phyloP scores from a whole-genome alignment of 2,329 filamentous ascomycete genomes.

The Eutypella sp. region DNA sequence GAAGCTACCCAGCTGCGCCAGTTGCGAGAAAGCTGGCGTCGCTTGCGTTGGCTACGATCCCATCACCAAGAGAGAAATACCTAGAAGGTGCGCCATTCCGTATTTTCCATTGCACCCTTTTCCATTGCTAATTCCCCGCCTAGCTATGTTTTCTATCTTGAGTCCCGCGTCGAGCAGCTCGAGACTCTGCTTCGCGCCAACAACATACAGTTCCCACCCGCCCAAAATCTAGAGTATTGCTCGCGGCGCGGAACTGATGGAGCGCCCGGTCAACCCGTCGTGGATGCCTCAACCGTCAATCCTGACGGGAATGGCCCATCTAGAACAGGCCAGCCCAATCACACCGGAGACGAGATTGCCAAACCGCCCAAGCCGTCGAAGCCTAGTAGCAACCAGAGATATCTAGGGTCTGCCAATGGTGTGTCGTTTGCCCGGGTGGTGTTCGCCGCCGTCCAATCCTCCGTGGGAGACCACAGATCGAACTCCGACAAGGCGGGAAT shows the following conservation, averaged over 20 bases:
- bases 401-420: slow-evolving; percentile 79
- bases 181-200: slow-evolving; percentile 69
- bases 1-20: slow-evolving; percentile 81
- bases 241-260: slow-evolving; percentile 42
- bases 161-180: slow-evolving; percentile 78
- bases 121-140: slow-evolving; percentile 5
- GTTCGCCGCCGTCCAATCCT: slow-evolving; percentile 83
- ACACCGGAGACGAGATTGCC: slow-evolving; percentile 44
- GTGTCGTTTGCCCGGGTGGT: slow-evolving; percentile 94
- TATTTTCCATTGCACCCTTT: too few species aligned
- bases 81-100: slow-evolving; percentile 82
- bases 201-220: slow-evolving; percentile 66
- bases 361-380: slow-evolving; percentile 37
- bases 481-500: slow-evolving; percentile 61
- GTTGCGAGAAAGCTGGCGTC: slow-evolving; percentile 87
- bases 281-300: slow-evolving; percentile 27
- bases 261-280: slow-evolving; percentile 27
- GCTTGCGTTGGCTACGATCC: slow-evolving; percentile 94
- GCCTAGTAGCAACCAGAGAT: slow-evolving; percentile 56
- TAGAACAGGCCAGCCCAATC: slow-evolving; percentile 28
- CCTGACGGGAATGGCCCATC: slow-evolving; percentile 28
- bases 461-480: slow-evolving; percentile 59
- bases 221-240: slow-evolving; percentile 63
- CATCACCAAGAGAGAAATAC: slow-evolving; percentile 93
- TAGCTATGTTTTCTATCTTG: slow-evolving; percentile 92